These are phyloP conservation scores for Alnus glutinosa DNA, from an alignment of 306 rosid genomes.

Conservation along the genomic window DNA sequence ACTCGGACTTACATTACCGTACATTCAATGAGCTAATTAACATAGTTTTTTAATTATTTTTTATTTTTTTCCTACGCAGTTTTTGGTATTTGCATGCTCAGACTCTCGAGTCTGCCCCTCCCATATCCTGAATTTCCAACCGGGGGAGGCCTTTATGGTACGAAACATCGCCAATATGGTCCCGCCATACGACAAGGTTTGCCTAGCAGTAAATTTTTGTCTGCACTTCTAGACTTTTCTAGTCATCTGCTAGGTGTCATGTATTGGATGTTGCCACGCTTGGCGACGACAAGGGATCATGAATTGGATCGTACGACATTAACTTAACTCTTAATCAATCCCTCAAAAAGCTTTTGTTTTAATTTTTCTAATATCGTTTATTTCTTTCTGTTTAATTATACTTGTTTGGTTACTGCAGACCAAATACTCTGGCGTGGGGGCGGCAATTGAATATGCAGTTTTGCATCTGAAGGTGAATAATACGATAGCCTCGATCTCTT, in stretches of 20 bases:
- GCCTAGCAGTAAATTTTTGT: background rate
- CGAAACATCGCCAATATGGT: slow-evolving; percentile 99
- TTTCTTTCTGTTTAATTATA: slow-evolving; percentile 4
- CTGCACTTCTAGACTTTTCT: background rate
- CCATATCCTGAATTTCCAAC: slow-evolving; percentile 84
- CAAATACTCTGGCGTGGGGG: slow-evolving; percentile 84
- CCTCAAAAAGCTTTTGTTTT: background rate
- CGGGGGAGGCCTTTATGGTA: slow-evolving; percentile 91
- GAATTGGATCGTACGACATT: too few relatives aligned
- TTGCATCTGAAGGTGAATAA: slow-evolving; percentile 69
- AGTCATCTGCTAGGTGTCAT: too few relatives aligned
- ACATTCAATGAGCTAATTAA: too few relatives aligned
- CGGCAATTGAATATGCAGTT: slow-evolving; percentile 97
- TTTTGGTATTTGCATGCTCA: slow-evolving; percentile 95
- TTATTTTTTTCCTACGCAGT: slow-evolving; percentile 45
- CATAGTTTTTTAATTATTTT: too few relatives aligned
- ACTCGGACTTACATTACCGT: too few relatives aligned
- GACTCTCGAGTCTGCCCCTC: slow-evolving; percentile 98
- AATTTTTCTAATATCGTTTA: background rate
- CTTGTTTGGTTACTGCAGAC: slow-evolving; percentile 48
- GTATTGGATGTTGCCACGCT: too few relatives aligned
- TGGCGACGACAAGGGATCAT: too few relatives aligned
- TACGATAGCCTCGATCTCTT: background rate
- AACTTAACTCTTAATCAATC: too few relatives aligned
- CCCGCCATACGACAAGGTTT: slow-evolving; percentile 86